Evolutionary conservation across 2,329 filamentous ascomycete species (phyloP).

Genomic region (Hypoxylon sp.): DNA sequence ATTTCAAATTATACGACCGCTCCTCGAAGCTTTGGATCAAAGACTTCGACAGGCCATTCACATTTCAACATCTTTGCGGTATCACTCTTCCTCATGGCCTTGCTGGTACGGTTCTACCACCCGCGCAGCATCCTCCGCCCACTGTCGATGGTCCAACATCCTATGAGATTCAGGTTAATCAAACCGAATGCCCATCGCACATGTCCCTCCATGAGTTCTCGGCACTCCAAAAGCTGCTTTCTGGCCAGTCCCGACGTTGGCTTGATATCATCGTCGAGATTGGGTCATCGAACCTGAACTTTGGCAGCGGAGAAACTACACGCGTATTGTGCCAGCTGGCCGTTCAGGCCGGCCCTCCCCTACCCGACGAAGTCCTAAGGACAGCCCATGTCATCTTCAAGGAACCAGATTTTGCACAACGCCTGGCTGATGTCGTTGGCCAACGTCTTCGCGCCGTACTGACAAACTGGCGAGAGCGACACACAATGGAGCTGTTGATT

Average conservation of each 20-base stretch:
- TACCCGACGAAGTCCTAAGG: conserved; percentile 49
- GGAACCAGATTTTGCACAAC: conserved; percentile 57
- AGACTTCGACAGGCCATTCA: conserved; percentile 33
- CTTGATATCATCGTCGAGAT: conserved; percentile 58
- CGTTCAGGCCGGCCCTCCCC: conserved; percentile 62
- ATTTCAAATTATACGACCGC: conserved; percentile 44
- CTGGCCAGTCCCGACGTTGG: conserved; percentile 59
- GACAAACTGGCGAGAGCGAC: conserved; percentile 65
- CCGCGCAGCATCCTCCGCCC: conserved; percentile 39
- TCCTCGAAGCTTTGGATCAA: conserved; percentile 39
- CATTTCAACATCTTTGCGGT: conserved; percentile 43
- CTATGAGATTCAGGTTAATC: conserved; percentile 60
- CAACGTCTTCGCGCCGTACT: conserved; percentile 53
- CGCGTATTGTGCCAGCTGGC: conserved; percentile 60
- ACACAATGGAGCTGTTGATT: conserved; percentile 65
- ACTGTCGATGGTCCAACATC: conserved; percentile 57
- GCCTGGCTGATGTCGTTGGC: conserved; percentile 57
- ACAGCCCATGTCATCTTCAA: conserved; percentile 58
- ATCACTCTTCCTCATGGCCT: conserved; percentile 32
- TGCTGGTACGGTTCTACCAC: conserved; percentile 23
- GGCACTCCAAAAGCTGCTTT: conserved; percentile 58
- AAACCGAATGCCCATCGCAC: conserved; percentile 55
- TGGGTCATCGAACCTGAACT: conserved; percentile 64
- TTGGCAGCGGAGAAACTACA: conserved; percentile 62
- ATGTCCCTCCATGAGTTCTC: conserved; percentile 61